phyloP scores from a whole-genome alignment of 2,329 filamentous ascomycete species.

The Colletotrichum plurivorum region DNA sequence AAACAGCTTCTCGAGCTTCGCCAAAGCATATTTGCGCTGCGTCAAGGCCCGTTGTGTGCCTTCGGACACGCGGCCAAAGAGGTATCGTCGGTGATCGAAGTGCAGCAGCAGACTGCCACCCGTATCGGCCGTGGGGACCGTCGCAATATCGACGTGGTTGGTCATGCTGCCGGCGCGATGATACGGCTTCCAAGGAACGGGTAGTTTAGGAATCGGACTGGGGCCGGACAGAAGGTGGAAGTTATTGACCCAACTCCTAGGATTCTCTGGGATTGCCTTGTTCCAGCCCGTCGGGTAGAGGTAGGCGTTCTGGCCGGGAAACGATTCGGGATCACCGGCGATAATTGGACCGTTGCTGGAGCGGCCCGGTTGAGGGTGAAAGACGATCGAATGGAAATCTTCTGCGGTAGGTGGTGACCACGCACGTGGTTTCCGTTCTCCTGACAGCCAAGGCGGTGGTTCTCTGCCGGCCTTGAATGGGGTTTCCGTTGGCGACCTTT shows the following conservation, averaged over 20 bases:
- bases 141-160: slow-evolving; percentile 80
- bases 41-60: slow-evolving; percentile 85
- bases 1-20: slow-evolving; percentile 83
- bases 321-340: slow-evolving; percentile 8
- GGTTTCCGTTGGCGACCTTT: too few species aligned
- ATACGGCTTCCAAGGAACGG: background rate
- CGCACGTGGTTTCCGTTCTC: too few species aligned
- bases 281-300: background rate
- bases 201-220: background rate
- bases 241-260: slow-evolving; percentile 3
- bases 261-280: background rate
- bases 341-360: background rate
- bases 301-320: slow-evolving; percentile 6
- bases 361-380: background rate
- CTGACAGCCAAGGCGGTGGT: too few species aligned
- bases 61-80: slow-evolving; percentile 87
- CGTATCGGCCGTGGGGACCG: slow-evolving; percentile 90
- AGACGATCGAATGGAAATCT: background rate
- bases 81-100: slow-evolving; percentile 85
- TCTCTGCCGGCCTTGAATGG: too few species aligned
- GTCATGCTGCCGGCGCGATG: slow-evolving; percentile 68
- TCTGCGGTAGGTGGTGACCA: too few species aligned
- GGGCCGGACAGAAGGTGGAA: background rate
- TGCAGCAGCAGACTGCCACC: slow-evolving; percentile 84
- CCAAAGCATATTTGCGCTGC: slow-evolving; percentile 76